Base-by-base conservation (phyloP, 805 yeast species). In the Starmera dryadoides region DNA sequence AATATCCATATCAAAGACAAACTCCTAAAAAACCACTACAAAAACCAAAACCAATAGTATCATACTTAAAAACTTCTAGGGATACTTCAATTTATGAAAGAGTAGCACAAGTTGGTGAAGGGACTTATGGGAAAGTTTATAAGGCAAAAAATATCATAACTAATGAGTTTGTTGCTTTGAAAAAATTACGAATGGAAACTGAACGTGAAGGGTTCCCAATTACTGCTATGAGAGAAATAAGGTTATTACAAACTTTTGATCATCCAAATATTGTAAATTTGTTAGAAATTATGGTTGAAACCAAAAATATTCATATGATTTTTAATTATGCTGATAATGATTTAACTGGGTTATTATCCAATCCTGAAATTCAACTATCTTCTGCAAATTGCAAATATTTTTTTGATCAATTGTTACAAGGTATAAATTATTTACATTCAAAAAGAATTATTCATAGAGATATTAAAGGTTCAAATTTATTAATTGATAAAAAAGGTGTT, bases 191-290 rank as follows among this genome's bases (percentile, higher is more conserved):
- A 44, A 69, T 93, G 52, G 97, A 93, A 55, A 63, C 78, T 7
- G 98, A 91, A 57, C 70, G 87, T 36, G 98, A 93, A 55, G 97
- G 98, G 0, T 86, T 93, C 60, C 98, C 98, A 2, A 84, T 93
- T 18, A 93, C 98, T 0, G 95, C 98, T 0, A 77, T 88, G 54
- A 70, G 98, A 48, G 98, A 93, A 63, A 86, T 89, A 44, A 80
- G 87, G 46, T 64, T 91, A 15, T 66, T 91, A 35, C 97, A 91
- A 59, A 72, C 85, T 3, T 79, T 89, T 48, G 76, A 83, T 39
- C 96, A 93, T 60, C 74, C 70, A 15, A 87, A 89, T 56, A 77
- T 93, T 21, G 86, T 91, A 12, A 81, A 91, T 0, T 66, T 93
- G 32, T 60, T 75, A 33, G 98, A 93, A 58, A 89, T 93, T 72